These are phyloP conservation scores for Sporormia fimetaria DNA, from an alignment of 495 filamentous ascomycete genomes.

Conservation along the genomic window DNA sequence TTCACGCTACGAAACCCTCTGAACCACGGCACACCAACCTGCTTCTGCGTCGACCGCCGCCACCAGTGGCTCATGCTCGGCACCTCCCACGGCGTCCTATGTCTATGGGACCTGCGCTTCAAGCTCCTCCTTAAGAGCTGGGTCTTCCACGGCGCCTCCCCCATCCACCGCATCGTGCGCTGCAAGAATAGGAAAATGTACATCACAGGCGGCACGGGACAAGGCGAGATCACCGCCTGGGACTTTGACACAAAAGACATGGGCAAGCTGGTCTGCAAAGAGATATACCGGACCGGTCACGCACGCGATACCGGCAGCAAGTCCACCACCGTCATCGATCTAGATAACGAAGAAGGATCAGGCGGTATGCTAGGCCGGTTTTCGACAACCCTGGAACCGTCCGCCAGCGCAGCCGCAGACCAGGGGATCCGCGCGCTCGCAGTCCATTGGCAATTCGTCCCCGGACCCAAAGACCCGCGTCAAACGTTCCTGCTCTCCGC, in stretches of 20 bases:
- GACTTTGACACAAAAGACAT: too few species aligned
- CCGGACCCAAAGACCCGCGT: constrained; percentile 48
- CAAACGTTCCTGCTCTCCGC: constrained; percentile 70
- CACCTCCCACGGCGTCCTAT: constrained; percentile 84
- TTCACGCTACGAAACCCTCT: constrained; percentile 81
- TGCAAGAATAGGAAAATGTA: constrained; percentile 61
- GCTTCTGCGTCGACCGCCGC: constrained; percentile 75
- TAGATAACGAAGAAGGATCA: constrained; percentile 76
- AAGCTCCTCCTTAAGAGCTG: constrained; percentile 74
- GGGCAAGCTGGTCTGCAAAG: constrained; percentile 76
- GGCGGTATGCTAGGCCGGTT: constrained; percentile 86
- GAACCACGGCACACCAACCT: constrained; percentile 86
- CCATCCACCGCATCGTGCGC: constrained; percentile 68
- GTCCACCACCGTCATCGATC: constrained; percentile 75
- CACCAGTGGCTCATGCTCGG: constrained; percentile 84
- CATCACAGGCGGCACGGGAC: constrained; percentile 76
- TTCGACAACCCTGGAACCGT: constrained; percentile 52
- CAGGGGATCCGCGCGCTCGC: constrained; percentile 40
- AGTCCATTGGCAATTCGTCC: constrained; percentile 41
- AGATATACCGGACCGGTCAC: constrained; percentile 62
- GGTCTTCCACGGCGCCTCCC: constrained; percentile 70
- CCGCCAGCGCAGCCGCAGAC: constrained; percentile 41
- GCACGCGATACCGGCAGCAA: constrained; percentile 42
- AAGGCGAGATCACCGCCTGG: constrained; percentile 92
- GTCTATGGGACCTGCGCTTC: constrained; percentile 95